Percentiles rank a stretch among this genome's conserved stretches.
These are phyloP conservation scores for Kluyveromyces nonfermentans DNA, from an alignment of 805 yeast species.

Conservation along the genomic window DNA sequence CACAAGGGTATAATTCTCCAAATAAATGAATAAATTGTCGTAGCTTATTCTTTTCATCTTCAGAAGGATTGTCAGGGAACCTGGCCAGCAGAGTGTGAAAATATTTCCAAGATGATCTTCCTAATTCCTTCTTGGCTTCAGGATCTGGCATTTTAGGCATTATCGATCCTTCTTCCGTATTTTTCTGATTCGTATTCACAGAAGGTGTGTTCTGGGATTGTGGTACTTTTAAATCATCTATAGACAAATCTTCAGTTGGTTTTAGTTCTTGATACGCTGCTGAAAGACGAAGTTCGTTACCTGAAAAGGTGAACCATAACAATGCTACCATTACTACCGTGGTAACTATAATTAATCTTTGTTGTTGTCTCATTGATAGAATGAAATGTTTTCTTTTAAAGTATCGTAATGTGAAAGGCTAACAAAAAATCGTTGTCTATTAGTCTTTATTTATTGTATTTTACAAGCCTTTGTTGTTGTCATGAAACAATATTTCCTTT, in stretches of 20 bases:
- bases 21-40: slow-evolving; percentile 58
- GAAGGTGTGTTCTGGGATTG: not conserved
- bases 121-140: slow-evolving; percentile 58
- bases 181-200: slow-evolving; percentile 14
- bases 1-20: slow-evolving; percentile 93
- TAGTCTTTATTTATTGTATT: too few relatives aligned
- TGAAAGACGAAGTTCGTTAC: slow-evolving; percentile 13
- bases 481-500: not conserved
- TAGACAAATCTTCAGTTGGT: not conserved
- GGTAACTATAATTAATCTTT: slow-evolving; percentile 8
- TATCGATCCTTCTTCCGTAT: slow-evolving; percentile 35
- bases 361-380: slow-evolving; percentile 5
- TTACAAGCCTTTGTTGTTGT: too few relatives aligned
- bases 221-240: not conserved
- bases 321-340: slow-evolving; percentile 13
- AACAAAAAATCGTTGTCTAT: too few relatives aligned
- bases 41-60: slow-evolving; percentile 54
- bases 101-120: slow-evolving; percentile 85
- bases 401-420: not conserved
- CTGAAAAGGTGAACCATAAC: slow-evolving; percentile 20
- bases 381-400: not conserved
- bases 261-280: not conserved
- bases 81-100: slow-evolving; percentile 89
- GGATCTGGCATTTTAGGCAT: slow-evolving; percentile 95
- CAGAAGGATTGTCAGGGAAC: slow-evolving; percentile 75